Evolutionary conservation across 768 basidiomycete species (phyloP), one percentile per base, ranked within the genome.

Genomic region (Candolleomyces efflorescens): DNA sequence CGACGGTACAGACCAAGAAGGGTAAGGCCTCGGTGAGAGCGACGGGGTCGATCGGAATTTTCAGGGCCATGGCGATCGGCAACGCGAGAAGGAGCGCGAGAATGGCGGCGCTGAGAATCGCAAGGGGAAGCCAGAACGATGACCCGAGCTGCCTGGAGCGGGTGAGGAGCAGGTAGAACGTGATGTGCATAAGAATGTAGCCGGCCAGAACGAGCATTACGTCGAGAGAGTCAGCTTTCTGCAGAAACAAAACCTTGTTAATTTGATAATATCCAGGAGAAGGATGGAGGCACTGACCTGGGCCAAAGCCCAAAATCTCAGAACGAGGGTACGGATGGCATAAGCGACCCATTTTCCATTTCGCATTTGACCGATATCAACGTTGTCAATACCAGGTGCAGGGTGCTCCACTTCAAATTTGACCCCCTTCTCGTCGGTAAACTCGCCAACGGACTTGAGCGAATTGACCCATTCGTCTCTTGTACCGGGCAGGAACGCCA

Each of bases 1-100:
- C 96, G 59, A 99, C 86, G 1, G 94, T 97, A 71, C 96, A 96
- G 37, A 99, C 95, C 49, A 98, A 78, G 85, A 98, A 98, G 0
- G 97, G 97, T 0, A 99, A 82, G 0, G 97, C 96, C 71, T 99
- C 97, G 10, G 92, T 93, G 52, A 99, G 80, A 10, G 88, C 87
- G 54, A 98, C 88, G 1, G 94, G 93, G 69, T 98, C 95, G 63
- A 99, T 87, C 18, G 87, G 89, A 58, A 99, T 92, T 63, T 81
- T 79, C 58, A 98, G 78, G 12, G 81, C 70, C 71, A 82, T 76
- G 7, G 86, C 86, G 53, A 88, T 81, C 13, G 96, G 89, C 5
- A 98, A 81, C 12, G 92, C 82, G 54, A 94, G 77, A 55, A 99
- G 81, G 67, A 98, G 87, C 0, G 91, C 89, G 60, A 95, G 87